Conservation (phyloP, 257 asterid species). For the Paulownia fortunei region DNA sequence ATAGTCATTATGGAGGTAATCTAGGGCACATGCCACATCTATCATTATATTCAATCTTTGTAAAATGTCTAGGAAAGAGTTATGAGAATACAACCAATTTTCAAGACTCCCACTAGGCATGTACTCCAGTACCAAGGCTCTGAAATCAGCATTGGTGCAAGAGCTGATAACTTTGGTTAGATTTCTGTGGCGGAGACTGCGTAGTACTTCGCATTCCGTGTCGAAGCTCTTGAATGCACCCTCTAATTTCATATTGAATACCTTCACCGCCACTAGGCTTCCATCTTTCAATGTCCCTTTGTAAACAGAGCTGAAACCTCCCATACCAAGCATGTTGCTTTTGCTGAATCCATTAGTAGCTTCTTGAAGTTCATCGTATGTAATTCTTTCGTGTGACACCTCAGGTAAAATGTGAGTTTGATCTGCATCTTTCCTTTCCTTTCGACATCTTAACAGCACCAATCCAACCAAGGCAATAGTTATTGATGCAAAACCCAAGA, state of each 20-base stretch:
- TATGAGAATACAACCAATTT: constrained; percentile 33
- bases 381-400: constrained; percentile 13
- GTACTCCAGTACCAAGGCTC: constrained; percentile 30
- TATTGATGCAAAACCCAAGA: not conserved
- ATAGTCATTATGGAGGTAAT: constrained; percentile 36
- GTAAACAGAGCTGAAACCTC: constrained; percentile 31
- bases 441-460: not conserved
- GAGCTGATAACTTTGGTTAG: constrained; percentile 22
- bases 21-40: constrained; percentile 38
- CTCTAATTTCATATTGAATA: constrained; percentile 33
- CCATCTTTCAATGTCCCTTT: constrained; percentile 32
- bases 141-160: constrained; percentile 28
- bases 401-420: not conserved
- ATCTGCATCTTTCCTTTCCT: not conserved
- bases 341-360: constrained; percentile 36
- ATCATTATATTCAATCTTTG: constrained; percentile 34
- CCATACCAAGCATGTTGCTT: constrained; percentile 32
- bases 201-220: constrained; percentile 29
- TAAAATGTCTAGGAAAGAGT: constrained; percentile 19
- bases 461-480: not conserved
- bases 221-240: constrained; percentile 36
- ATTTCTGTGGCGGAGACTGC: constrained; percentile 29
- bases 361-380: constrained; percentile 32
- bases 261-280: constrained; percentile 33
- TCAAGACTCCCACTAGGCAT: constrained; percentile 37